Conservation (phyloP, 768 basidiomycete species). For the Cubamyces sp. region DNA sequence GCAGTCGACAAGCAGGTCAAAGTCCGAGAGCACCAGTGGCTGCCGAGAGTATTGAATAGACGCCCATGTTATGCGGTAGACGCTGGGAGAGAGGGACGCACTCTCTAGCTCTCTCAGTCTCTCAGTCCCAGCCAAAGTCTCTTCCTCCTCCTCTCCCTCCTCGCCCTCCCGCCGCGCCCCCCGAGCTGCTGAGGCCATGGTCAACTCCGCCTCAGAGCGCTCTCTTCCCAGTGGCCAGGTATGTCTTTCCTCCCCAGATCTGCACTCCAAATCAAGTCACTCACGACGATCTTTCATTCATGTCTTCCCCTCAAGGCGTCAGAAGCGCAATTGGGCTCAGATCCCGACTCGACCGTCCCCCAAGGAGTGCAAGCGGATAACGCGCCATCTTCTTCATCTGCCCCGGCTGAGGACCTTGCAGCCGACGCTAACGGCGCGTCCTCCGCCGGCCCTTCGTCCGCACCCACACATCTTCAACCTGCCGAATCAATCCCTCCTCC, state of each 20-base stretch:
- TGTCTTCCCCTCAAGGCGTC: slow-evolving; percentile 20
- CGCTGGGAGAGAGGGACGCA: neutral
- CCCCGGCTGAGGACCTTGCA: slow-evolving; percentile 3
- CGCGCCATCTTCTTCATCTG: neutral
- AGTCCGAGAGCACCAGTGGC: too few species aligned
- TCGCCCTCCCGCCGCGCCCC: slow-evolving; percentile 3
- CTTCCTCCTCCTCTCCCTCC: neutral
- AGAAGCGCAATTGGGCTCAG: slow-evolving; percentile 17
- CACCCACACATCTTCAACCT: slow-evolving; percentile 1
- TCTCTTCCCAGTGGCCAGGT: slow-evolving; percentile 17
- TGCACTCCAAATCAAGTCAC: slow-evolving; percentile 2
- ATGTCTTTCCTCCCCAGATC: neutral
- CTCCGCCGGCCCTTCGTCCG: slow-evolving; percentile 5
- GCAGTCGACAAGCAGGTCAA: neutral
- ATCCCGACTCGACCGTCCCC: slow-evolving; percentile 8
- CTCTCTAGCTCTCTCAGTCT: too few species aligned
- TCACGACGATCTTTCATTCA: slow-evolving; percentile 15
- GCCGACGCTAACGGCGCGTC: slow-evolving; percentile 13
- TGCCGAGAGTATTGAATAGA: slow-evolving; percentile 7
- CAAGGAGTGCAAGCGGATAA: slow-evolving; percentile 9
- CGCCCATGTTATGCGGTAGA: slow-evolving; percentile 11
- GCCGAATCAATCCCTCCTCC: slow-evolving; percentile 12
- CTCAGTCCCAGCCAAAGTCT: neutral
- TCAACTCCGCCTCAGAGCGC: slow-evolving; percentile 13
- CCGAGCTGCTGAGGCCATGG: slow-evolving; percentile 25